These are phyloP conservation scores for Paramyrothecium roridum DNA, from an alignment of 2,329 filamentous ascomycete genomes.

Conservation along the genomic window DNA sequence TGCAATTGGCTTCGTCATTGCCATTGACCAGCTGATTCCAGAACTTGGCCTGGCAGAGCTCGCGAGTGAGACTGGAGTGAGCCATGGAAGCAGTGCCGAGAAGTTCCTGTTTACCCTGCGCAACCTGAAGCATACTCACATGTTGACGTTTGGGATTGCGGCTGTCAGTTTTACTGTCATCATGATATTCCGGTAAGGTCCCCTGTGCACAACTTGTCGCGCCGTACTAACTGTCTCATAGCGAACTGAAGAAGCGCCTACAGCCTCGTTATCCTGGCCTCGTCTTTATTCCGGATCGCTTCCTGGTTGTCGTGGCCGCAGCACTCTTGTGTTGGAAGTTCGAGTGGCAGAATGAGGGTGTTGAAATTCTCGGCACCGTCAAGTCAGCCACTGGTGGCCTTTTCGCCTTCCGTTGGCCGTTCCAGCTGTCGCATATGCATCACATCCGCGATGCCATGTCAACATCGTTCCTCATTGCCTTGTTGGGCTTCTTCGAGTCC, in stretches of 20 bases:
- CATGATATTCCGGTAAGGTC: constrained; percentile 76
- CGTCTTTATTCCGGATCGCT: constrained; percentile 88
- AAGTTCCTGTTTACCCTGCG: constrained; percentile 78
- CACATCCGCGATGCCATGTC: constrained; percentile 85
- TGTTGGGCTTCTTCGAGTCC: constrained; percentile 98
- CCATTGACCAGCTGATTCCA: constrained; percentile 90
- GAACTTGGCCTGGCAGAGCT: constrained; percentile 73
- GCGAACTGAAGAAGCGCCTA: constrained; percentile 76
- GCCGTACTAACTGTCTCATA: constrained; percentile 24
- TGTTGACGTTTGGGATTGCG: constrained; percentile 72
- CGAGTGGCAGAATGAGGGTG: constrained; percentile 74
- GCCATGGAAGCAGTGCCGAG: constrained; percentile 81
- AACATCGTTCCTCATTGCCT: constrained; percentile 87
- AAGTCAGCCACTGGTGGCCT: constrained; percentile 67
- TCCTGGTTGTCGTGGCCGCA: constrained; percentile 82
- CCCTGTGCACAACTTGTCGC: background rate
- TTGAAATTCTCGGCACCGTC: constrained; percentile 80
- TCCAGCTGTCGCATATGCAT: constrained; percentile 70
- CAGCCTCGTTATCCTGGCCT: constrained; percentile 77
- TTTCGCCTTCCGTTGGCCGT: constrained; percentile 85
- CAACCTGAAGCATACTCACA: constrained; percentile 65
- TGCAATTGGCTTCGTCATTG: constrained; percentile 93
- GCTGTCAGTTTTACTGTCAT: constrained; percentile 80
- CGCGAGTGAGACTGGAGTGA: constrained; percentile 62
- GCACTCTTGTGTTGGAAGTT: constrained; percentile 75